These are phyloP conservation scores for Neonectria ditissima DNA, from an alignment of 2,329 filamentous ascomycete genomes.

Conservation along the genomic window DNA sequence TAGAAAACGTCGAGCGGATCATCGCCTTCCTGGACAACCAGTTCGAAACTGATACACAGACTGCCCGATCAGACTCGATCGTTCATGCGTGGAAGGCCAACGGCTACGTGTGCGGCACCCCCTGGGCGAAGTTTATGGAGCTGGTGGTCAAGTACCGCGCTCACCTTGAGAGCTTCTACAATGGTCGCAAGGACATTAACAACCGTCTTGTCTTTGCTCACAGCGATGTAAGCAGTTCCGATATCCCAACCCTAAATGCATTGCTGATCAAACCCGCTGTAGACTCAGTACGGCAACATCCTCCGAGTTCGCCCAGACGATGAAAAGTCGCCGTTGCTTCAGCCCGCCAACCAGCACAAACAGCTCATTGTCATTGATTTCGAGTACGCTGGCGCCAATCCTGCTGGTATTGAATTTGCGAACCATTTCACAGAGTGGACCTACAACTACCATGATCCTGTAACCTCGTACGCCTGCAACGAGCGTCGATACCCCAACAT, in stretches of 20 bases:
- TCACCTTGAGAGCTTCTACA: conserved; percentile 79
- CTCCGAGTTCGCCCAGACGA: conserved; percentile 76
- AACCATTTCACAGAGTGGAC: conserved; percentile 99
- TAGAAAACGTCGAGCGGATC: conserved; percentile 72
- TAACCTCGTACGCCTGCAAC: conserved; percentile 74
- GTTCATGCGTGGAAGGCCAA: conserved; percentile 71
- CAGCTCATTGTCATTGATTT: conserved; percentile 98
- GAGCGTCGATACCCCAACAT: conserved; percentile 77
- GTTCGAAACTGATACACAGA: conserved; percentile 58
- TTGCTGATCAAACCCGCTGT: conserved; percentile 22
- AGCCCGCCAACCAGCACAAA: conserved; percentile 94
- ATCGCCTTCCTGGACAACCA: conserved; percentile 69
- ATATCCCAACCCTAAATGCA: neutral
- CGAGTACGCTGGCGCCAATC: conserved; percentile 93
- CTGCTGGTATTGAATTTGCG: conserved; percentile 88
- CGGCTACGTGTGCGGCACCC: conserved; percentile 84
- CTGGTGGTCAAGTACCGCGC: conserved; percentile 82
- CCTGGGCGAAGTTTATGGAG: conserved; percentile 82
- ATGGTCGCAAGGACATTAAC: conserved; percentile 73
- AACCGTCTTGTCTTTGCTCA: conserved; percentile 92
- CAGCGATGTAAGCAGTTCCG: conserved; percentile 79
- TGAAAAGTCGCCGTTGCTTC: conserved; percentile 85
- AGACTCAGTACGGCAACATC: conserved; percentile 99
- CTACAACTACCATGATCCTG: conserved; percentile 91
- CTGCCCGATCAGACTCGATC: conserved; percentile 40